These are phyloP conservation scores for Chlorella sp. DNA, from an alignment of 139 green algal species.

Conservation along the genomic window DNA sequence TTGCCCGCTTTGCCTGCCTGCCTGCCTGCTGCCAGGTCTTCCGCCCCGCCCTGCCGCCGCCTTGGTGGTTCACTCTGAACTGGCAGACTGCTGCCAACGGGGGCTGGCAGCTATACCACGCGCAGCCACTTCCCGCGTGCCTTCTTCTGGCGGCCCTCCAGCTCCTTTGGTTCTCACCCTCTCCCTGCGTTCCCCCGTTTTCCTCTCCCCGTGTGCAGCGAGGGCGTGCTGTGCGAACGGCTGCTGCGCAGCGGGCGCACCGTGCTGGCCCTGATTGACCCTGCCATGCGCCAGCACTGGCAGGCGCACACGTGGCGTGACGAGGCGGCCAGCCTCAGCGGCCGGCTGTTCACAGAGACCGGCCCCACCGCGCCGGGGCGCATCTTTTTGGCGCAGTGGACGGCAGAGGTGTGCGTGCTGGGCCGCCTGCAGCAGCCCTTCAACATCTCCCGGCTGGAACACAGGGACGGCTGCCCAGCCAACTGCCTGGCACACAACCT, in stretches of 20 bases:
- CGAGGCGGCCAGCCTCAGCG: neutral
- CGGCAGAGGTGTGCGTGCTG: neutral
- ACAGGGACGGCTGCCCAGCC: constrained; percentile 20
- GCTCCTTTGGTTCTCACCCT: no score
- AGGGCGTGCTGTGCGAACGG: constrained; percentile 10
- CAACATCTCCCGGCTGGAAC: neutral
- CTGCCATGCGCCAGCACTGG: neutral
- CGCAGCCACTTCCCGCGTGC: no score
- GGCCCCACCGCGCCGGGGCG: neutral
- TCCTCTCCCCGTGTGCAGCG: neutral
- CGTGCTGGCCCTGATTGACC: constrained; percentile 4
- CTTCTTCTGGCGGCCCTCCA: no score
- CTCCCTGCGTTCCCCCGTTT: neutral
- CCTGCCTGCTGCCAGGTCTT: neutral
- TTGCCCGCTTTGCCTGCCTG: neutral
- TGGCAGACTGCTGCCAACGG: no score
- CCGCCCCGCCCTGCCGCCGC: neutral
- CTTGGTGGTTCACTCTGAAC: no score
- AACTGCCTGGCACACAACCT: constrained; percentile 20
- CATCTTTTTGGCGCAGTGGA: constrained; percentile 6
- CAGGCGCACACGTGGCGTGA: constrained; percentile 5
- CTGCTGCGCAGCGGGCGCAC: constrained; percentile 16
- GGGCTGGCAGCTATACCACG: no score
- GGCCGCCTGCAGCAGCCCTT: neutral
- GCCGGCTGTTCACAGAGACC: constrained; percentile 4